Conservation (phyloP, 2,329 filamentous ascomycete genomes). For the Ceratocystis eucalypticola region DNA sequence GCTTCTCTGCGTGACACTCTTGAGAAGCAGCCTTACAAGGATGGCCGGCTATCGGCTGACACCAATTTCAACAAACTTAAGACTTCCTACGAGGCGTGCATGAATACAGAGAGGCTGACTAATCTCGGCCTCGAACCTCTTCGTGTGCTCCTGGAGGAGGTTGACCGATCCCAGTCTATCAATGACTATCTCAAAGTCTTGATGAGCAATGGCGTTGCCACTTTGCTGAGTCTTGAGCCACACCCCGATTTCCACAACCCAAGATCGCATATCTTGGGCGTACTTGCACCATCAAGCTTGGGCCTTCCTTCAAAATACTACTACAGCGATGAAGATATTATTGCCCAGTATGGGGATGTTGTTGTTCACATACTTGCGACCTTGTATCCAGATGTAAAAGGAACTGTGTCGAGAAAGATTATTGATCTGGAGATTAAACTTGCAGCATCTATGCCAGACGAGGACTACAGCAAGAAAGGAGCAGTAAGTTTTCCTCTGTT, state of each 20-base stretch:
- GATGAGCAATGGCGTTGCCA: constrained; percentile 32
- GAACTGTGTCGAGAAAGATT: constrained; percentile 31
- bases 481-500: constrained; percentile 30
- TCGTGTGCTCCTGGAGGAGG: constrained; percentile 37
- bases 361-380: constrained; percentile 22
- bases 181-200: constrained; percentile 36
- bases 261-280: constrained; percentile 27
- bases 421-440: constrained; percentile 48
- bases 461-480: constrained; percentile 46
- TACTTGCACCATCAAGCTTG: constrained; percentile 35
- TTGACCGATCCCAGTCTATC: constrained; percentile 27
- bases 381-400: constrained; percentile 27
- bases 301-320: constrained; percentile 51
- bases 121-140: constrained; percentile 43
- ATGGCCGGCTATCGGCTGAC: constrained; percentile 31
- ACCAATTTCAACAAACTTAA: constrained; percentile 55
- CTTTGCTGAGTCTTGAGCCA: constrained; percentile 28
- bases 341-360: constrained; percentile 37
- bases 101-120: constrained; percentile 46
- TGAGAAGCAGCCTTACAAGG: constrained; percentile 40
- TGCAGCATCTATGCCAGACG: constrained; percentile 43
- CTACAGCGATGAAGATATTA: constrained; percentile 41
- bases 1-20: constrained; percentile 48
- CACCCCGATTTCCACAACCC: constrained; percentile 34
- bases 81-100: constrained; percentile 50